Conservation (phyloP, 495 filamentous ascomycete species). For the Neurospora sp. region DNA sequence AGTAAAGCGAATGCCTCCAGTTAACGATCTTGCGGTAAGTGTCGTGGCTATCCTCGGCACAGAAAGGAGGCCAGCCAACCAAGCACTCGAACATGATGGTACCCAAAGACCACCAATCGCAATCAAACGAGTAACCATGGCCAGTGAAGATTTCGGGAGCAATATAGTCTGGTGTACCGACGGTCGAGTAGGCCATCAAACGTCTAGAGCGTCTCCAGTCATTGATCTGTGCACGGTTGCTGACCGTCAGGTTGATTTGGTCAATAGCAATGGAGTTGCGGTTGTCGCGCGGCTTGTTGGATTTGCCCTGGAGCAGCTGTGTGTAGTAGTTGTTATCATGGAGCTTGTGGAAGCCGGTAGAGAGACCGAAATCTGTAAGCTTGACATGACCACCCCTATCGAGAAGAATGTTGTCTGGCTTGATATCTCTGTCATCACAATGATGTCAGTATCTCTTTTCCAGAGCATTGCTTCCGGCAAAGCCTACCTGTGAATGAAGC, state of each 20-base stretch:
- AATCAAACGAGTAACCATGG: conserved; percentile 88
- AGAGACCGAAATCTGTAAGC: conserved; percentile 95
- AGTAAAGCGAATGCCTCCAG: conserved; percentile 91
- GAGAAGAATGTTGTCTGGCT: conserved; percentile 96
- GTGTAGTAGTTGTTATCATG: conserved; percentile 98
- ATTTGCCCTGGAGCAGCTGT: conserved; percentile 75
- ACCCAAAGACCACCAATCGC: conserved; percentile 98
- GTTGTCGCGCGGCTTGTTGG: conserved; percentile 59
- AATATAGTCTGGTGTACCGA: conserved; percentile 97
- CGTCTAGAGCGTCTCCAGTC: conserved; percentile 95
- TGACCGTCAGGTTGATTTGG: conserved; percentile 96
- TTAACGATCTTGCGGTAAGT: conserved; percentile 99
- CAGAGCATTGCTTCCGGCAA: neutral
- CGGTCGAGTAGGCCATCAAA: conserved; percentile 94
- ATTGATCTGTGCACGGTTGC: conserved; percentile 92
- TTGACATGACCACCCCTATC: conserved; percentile 96
- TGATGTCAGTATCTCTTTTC: conserved; percentile 1
- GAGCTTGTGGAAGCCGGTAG: conserved; percentile 93
- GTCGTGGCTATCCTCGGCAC: conserved; percentile 91
- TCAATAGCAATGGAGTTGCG: conserved; percentile 90
- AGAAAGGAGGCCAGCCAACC: conserved; percentile 98
- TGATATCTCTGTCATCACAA: conserved; percentile 68
- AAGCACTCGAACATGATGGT: conserved; percentile 99
- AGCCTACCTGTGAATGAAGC: conserved; percentile 90
- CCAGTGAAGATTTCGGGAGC: conserved; percentile 97